Evolutionary conservation across 2,329 filamentous ascomycete genomes (phyloP).

Genomic region (Didymella exigua): DNA sequence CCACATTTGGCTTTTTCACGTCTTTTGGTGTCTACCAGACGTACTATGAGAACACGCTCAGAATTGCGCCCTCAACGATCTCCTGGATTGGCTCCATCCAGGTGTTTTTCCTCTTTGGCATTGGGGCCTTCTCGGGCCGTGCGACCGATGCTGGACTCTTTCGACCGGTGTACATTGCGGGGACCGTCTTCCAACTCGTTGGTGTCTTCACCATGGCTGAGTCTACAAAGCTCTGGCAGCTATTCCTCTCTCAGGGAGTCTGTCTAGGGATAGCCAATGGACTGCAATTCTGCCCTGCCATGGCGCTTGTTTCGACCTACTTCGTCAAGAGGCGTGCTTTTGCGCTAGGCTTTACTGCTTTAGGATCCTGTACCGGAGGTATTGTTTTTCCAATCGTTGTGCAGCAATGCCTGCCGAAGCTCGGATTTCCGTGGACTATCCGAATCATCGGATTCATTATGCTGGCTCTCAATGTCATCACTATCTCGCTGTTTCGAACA

Average conservation of each 20-base stretch:
- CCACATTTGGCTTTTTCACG: conserved; percentile 60
- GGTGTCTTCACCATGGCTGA: conserved; percentile 41
- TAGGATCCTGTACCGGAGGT: conserved; percentile 39
- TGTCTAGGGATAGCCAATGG: conserved; percentile 60
- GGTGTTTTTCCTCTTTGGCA: conserved; percentile 40
- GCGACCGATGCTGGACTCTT: conserved; percentile 42
- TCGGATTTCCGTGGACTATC: conserved; percentile 67
- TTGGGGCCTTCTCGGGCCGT: conserved; percentile 39
- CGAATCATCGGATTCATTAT: conserved; percentile 66
- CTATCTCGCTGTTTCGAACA: conserved; percentile 45
- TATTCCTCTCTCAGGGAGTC: conserved; percentile 57
- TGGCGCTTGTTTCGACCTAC: conserved; percentile 56
- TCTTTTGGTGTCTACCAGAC: conserved; percentile 64
- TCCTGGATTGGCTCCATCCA: conserved; percentile 44
- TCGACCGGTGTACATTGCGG: conserved; percentile 34
- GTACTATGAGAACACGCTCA: conserved; percentile 54
- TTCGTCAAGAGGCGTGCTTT: conserved; percentile 39
- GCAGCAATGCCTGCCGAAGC: conserved; percentile 36
- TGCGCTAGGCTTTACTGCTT: conserved; percentile 36
- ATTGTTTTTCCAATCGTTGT: conserved; percentile 43
- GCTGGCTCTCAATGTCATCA: conserved; percentile 48
- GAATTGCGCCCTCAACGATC: conserved; percentile 42
- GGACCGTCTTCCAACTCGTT: conserved; percentile 41
- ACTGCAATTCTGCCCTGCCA: conserved; percentile 62
- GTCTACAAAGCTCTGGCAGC: conserved; percentile 40